Evolutionary conservation across 2,329 filamentous ascomycete genomes (phyloP), one percentile per base, ranked within the genome.

Genomic region (Setomelanomma holmii): DNA sequence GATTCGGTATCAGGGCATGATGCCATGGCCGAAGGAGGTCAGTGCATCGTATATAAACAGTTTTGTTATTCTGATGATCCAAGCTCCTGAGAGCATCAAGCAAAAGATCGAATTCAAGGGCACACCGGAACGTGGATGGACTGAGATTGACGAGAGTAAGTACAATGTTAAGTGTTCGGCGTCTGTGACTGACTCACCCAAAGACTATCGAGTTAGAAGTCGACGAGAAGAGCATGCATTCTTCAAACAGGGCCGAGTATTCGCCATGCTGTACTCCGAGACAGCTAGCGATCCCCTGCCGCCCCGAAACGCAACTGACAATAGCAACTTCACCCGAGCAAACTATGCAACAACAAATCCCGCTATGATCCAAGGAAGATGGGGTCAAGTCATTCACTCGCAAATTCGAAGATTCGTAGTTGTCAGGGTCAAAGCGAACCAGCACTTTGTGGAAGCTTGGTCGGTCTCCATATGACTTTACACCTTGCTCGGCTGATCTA

Each of bases 341-440:
- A 12, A 27, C 12, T 27, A 12, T 6, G 17, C 36, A 17, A 1
- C n/a, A n/a, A n/a, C n/a, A n/a, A 39, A 20, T 16, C 19, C 44
- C 3, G 48, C 47, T 12, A 53, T 62, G 23, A 62, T 58, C 1
- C 33, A 53, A 5, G 56, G 53, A 1, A 49, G 52, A 5, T 68
- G 54, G 30, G 56, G 58, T 4, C 38, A 61, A 19, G 8, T 20
- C 0, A 61, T 59, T 0, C 63, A 49, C 45, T 60, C 60, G 1
- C 55, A 68, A 11, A 71, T 71, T 10, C 61, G 69, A 4, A 57
- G 67, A 1, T 72, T 72, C 40, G 51, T 70, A 0, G 51, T 70
- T 1, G 62, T 71, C 4, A 44, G 50, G 7, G 58, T 61, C 1
- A 39, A 50, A 19, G 7, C 34, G 49, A 3, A 52, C 55, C 21